phyloP scores from a whole-genome alignment of 345 rosid genomes.

The Streptanthus diversifolius region DNA sequence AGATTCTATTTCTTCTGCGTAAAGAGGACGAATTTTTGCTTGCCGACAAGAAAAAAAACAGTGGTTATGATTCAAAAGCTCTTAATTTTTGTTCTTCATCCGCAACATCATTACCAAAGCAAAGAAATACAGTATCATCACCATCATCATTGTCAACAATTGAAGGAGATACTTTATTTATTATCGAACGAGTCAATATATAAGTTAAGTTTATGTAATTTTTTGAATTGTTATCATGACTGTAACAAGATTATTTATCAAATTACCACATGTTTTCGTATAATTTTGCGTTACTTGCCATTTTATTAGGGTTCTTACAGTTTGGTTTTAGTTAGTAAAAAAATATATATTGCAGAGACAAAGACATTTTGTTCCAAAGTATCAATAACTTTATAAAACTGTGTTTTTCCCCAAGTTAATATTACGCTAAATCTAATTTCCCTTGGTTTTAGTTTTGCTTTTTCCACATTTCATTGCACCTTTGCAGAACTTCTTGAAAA shows the following conservation, averaged over 20 bases:
- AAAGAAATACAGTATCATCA: too few relatives aligned
- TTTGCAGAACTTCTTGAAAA: background rate
- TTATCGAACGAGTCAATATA: too few relatives aligned
- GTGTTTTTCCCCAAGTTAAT: background rate
- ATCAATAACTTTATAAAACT: too few relatives aligned
- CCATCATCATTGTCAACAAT: too few relatives aligned
- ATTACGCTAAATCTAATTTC: background rate
- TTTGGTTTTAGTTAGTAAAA: too few relatives aligned
- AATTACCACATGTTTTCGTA: too few relatives aligned
- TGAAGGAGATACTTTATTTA: too few relatives aligned
- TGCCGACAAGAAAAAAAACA: background rate
- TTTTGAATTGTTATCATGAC: background rate
- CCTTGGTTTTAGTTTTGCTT: background rate
- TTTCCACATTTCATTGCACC: background rate
- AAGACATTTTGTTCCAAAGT: too few relatives aligned
- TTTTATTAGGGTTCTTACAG: too few relatives aligned
- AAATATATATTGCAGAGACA: too few relatives aligned
- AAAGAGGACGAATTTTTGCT: slow-evolving; percentile 1
- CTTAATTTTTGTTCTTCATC: background rate
- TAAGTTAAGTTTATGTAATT: background rate
- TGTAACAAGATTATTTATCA: background rate
- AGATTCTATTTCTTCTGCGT: background rate
- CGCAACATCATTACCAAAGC: too few relatives aligned
- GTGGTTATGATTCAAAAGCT: background rate
- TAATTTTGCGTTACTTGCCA: too few relatives aligned